phyloP scores from a whole-genome alignment of 2,329 filamentous ascomycete genomes.

The Penicillium sp. region DNA sequence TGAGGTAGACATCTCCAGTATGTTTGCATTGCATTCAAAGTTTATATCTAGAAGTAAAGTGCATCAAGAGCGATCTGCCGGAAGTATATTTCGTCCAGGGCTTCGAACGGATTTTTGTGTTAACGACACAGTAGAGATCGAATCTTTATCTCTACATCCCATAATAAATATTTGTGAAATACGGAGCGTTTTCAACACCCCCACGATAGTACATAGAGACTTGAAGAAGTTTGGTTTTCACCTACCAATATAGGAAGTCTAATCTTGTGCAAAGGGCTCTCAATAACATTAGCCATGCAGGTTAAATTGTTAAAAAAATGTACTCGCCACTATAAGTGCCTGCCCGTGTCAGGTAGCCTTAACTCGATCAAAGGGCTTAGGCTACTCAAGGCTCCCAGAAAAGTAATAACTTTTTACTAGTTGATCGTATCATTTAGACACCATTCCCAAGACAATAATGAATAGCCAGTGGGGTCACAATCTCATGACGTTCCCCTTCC shows the following conservation, averaged over 20 bases:
- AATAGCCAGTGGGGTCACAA: not conserved
- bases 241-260: not conserved
- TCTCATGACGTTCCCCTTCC: not conserved
- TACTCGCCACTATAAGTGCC: not conserved
- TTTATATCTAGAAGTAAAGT: not conserved
- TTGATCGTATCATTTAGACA: too few relatives aligned
- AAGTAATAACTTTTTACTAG: not conserved
- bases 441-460: not conserved
- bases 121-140: not conserved
- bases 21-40: too few relatives aligned
- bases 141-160: not conserved
- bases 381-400: not conserved
- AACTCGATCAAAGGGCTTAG: not conserved
- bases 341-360: too few relatives aligned
- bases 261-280: not conserved
- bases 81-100: not conserved
- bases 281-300: not conserved
- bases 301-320: not conserved
- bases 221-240: not conserved
- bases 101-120: not conserved
- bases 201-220: not conserved
- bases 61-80: too few relatives aligned
- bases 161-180: not conserved
- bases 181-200: too few relatives aligned
- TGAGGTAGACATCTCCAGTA: not conserved